These are phyloP conservation scores for Andrographis paniculata DNA, from an alignment of 305 asterid genomes.

Conservation along the genomic window DNA sequence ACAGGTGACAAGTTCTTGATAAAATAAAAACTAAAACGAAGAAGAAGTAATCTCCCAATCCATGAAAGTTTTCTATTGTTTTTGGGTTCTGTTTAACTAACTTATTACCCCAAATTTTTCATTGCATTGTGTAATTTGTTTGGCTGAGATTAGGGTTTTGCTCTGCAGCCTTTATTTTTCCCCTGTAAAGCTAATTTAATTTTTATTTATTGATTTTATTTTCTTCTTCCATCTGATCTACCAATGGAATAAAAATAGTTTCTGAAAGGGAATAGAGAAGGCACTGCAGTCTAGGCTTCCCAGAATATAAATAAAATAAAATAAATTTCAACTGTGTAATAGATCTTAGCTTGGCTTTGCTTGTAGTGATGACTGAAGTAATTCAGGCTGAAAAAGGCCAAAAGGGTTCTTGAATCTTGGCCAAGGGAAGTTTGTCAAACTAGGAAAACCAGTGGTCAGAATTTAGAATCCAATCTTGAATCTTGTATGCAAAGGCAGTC, in stretches of 20 bases:
- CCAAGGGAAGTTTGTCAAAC: conserved; percentile 21
- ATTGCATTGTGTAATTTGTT: conserved; percentile 4
- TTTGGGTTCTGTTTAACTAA: not conserved
- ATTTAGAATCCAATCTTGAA: conserved; percentile 40
- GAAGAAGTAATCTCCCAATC: not conserved
- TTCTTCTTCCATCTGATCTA: conserved; percentile 18
- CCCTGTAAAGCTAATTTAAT: too few species aligned
- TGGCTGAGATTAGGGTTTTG: not conserved
- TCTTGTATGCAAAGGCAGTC: conserved; percentile 53
- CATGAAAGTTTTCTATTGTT: conserved; percentile 14
- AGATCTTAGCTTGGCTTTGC: conserved; percentile 26
- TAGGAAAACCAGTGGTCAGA: conserved; percentile 21
- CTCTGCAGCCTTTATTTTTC: conserved; percentile 11
- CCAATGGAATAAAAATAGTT: conserved; percentile 25
- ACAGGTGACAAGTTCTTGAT: not conserved
- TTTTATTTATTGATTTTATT: conserved; percentile 13
- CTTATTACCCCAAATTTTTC: not conserved
- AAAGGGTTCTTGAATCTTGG: conserved; percentile 22
- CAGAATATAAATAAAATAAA: not conserved
- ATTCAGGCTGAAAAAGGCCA: conserved; percentile 8
- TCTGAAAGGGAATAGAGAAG: conserved; percentile 16
- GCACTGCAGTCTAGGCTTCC: conserved; percentile 41
- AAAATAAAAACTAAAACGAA: too few species aligned
- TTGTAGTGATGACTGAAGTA: conserved; percentile 27
- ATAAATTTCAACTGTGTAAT: conserved; percentile 5